Evolutionary conservation across 257 asterid genomes (phyloP).

Genomic region (Gardenia jasminoides): DNA sequence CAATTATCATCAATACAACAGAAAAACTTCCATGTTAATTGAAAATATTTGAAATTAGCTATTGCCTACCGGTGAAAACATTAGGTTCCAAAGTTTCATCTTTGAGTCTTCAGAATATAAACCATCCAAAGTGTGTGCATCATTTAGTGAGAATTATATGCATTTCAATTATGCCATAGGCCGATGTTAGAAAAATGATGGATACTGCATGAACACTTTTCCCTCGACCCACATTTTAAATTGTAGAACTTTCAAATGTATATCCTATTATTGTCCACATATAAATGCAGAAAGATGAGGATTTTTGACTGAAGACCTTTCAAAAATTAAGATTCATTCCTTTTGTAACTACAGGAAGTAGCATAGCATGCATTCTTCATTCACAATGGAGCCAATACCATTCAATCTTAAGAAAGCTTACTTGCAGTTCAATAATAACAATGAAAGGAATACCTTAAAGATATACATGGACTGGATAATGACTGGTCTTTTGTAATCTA

Average conservation of each 20-base stretch:
- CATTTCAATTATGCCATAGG: neutral
- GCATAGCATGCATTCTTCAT: neutral
- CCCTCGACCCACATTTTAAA: neutral
- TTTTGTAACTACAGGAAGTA: neutral
- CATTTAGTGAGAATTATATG: neutral
- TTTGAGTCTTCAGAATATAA: neutral
- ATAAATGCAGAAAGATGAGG: neutral
- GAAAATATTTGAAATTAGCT: neutral
- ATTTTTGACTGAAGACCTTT: neutral
- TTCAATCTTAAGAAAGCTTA: neutral
- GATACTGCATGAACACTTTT: neutral
- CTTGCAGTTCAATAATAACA: neutral
- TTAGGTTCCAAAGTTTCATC: neutral
- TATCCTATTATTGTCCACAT: too few species aligned
- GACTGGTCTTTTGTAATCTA: slow-evolving; percentile 33
- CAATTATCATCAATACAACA: neutral
- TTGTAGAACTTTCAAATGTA: neutral
- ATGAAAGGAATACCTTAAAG: neutral
- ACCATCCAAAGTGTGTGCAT: neutral
- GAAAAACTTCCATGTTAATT: neutral
- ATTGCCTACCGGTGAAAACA: neutral
- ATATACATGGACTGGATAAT: neutral
- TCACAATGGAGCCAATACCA: slow-evolving; percentile 11
- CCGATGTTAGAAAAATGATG: neutral
- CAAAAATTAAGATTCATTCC: neutral